Percentiles rank a stretch among this genome's conserved stretches.
Conservation (phyloP, 2,329 filamentous ascomycete genomes). For the Apiospora arundinis region DNA sequence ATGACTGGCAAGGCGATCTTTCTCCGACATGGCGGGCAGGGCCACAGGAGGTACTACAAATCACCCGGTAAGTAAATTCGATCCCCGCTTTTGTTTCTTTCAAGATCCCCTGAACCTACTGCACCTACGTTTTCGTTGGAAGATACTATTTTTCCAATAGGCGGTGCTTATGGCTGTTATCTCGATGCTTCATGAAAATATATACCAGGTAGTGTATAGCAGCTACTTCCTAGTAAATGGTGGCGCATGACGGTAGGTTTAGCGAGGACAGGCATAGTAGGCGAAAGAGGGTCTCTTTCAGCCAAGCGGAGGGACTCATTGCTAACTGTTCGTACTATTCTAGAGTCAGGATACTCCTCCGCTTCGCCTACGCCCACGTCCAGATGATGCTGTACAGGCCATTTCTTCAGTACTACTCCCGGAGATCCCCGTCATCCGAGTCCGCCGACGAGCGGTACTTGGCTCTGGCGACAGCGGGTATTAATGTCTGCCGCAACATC, state of each 20-base stretch:
- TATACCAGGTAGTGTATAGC: too few species aligned
- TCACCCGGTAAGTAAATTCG: constrained; percentile 66
- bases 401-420: constrained; percentile 79
- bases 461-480: constrained; percentile 67
- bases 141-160: not conserved
- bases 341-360: constrained; percentile 70
- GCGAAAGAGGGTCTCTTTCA: too few species aligned
- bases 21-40: constrained; percentile 78
- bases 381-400: constrained; percentile 81
- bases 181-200: too few species aligned
- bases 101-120: not conserved
- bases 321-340: not conserved
- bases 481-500: constrained; percentile 70
- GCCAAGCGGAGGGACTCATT: not conserved
- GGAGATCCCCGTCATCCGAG: constrained; percentile 54
- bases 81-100: not conserved
- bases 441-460: constrained; percentile 70
- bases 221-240: too few species aligned
- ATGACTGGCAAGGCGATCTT: constrained; percentile 67
- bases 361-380: constrained; percentile 78
- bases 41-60: constrained; percentile 71
- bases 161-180: too few species aligned
- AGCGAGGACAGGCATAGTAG: too few species aligned
- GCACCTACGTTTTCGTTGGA: not conserved
- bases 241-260: too few species aligned